These are phyloP conservation scores for Chalciporus pseudorubinellus DNA, from an alignment of 768 basidiomycete genomes.

Conservation along the genomic window DNA sequence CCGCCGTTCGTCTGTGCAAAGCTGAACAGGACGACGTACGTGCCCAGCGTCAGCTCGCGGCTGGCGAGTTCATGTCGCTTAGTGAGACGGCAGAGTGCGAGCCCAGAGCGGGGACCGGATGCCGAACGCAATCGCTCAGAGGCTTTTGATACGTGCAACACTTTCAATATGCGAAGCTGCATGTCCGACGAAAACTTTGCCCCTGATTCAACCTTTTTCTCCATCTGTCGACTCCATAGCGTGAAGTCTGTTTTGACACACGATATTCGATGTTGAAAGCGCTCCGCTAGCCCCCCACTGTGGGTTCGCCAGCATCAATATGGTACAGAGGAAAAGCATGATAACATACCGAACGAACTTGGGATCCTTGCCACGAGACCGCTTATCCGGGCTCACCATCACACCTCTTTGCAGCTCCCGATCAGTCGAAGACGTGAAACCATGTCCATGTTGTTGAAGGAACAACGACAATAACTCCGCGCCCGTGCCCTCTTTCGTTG, in stretches of 20 bases:
- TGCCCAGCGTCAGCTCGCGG: slow-evolving; percentile 21
- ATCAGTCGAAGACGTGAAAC: slow-evolving; percentile 35
- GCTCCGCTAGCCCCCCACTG: slow-evolving; percentile 59
- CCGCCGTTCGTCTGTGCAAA: slow-evolving; percentile 30
- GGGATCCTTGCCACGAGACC: slow-evolving; percentile 38
- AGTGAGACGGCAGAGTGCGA: slow-evolving; percentile 43
- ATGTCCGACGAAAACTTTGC: slow-evolving; percentile 38
- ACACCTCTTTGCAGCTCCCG: slow-evolving; percentile 48
- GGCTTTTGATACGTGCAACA: slow-evolving; percentile 37
- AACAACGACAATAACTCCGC: slow-evolving; percentile 54
- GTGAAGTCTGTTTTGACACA: slow-evolving; percentile 44
- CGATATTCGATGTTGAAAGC: slow-evolving; percentile 42
- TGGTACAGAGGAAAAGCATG: neutral
- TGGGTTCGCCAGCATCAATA: too few species aligned
- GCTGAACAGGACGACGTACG: slow-evolving; percentile 38
- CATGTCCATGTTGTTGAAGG: slow-evolving; percentile 44
- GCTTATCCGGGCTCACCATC: slow-evolving; percentile 58
- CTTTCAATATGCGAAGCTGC: slow-evolving; percentile 41
- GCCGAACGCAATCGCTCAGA: slow-evolving; percentile 29
- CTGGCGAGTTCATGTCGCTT: slow-evolving; percentile 16
- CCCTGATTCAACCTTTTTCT: slow-evolving; percentile 34
- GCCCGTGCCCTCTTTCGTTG: slow-evolving; percentile 47
- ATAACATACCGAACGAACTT: slow-evolving; percentile 48
- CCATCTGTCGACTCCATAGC: slow-evolving; percentile 54
- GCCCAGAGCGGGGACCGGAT: slow-evolving; percentile 30